Base-by-base conservation (phyloP, 108 stramenopile genomes). In the Nitzschia palea region DNA sequence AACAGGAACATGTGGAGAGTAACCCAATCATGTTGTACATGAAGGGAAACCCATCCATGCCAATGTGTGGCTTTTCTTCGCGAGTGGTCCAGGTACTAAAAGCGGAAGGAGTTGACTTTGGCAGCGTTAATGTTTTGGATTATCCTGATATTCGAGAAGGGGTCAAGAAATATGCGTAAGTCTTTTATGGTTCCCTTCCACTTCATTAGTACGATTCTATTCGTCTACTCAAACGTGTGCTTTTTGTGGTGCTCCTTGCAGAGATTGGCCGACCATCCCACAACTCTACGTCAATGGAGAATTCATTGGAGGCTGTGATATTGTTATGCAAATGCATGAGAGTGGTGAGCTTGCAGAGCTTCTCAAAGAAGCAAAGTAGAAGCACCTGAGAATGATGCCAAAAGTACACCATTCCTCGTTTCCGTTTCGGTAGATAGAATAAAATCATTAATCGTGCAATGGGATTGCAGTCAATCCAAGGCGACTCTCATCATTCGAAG, bases 1-100 rank as follows among this genome's bases (percentile, higher is more conserved):
- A 20, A 64, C 67, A 68, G 36, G 73, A 85, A 29, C 91, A 90
- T 57, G 87, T 95, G 31, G 75, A 79, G 34, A 59, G 58, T 54
- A 91, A 95, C 64, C 86, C 63, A 4, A 73, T 99, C 47, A 95
- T 99, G 96, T 85, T 99, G n/a, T 99, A 98, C 88, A 99, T 99
- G 99, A 99, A 99, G 76, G 99, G 99, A 36, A 97, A 94, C 27
- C 98, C 98, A 15, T 33, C 71, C 30, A 81, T 84, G 74, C 99
- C 99, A 15, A 88, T 88, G 87, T 99, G 99, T 75, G 99, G 99
- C 28, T 99, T 99, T 79, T 93, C 90, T 30, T 84, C 89, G 47
- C 88, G 82, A 30, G 93, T 94, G 1, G 93, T 98, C 2, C 71
- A 89, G 63, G 87, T 96, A 26, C 81, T 99, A 17, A 79, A 97